Percentiles rank a stretch among this genome's conserved stretches.
Evolutionary conservation across 129 eudicot genomes (phyloP).

Genomic region (Chrysanthemum lavandulifolium): DNA sequence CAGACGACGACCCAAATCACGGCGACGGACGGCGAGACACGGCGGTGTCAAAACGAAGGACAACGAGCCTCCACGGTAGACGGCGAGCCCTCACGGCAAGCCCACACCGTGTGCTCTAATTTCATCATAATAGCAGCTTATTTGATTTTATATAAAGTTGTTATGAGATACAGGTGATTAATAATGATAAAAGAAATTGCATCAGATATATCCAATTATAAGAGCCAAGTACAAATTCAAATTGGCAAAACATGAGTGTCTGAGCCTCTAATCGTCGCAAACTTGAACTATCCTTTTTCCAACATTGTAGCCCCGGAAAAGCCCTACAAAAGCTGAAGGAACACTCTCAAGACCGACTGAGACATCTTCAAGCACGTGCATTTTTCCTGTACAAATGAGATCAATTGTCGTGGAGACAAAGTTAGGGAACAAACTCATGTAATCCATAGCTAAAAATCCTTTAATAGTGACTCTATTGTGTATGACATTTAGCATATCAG

Average conservation of each 20-base stretch:
- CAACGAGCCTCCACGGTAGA: too few relatives aligned
- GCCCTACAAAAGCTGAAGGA: constrained; percentile 67
- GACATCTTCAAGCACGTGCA: constrained; percentile 62
- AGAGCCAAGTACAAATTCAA: too few relatives aligned
- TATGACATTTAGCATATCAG: constrained; percentile 60
- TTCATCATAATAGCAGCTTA: too few relatives aligned
- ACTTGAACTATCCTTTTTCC: constrained; percentile 69
- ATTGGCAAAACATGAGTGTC: background rate
- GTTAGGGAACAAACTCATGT: constrained; percentile 34
- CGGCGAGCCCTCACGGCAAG: too few relatives aligned
- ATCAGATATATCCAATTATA: too few relatives aligned
- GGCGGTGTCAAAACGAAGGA: too few relatives aligned
- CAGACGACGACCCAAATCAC: too few relatives aligned
- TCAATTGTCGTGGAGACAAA: constrained; percentile 58
- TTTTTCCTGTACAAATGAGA: constrained; percentile 43
- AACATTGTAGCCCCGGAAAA: constrained; percentile 59
- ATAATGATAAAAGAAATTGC: too few relatives aligned
- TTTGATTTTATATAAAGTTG: too few relatives aligned
- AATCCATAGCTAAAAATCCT: constrained; percentile 67
- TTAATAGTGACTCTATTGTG: constrained; percentile 60
- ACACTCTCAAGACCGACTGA: constrained; percentile 58
- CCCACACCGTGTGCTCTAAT: too few relatives aligned
- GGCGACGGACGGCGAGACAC: too few relatives aligned
- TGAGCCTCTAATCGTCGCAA: constrained; percentile 13
- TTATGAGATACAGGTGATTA: too few relatives aligned